Percentiles rank a stretch among this genome's conserved stretches.
phyloP scores from a whole-genome alignment of 192 early-diverging fungal genomes.

The Kappamyces sp. region DNA sequence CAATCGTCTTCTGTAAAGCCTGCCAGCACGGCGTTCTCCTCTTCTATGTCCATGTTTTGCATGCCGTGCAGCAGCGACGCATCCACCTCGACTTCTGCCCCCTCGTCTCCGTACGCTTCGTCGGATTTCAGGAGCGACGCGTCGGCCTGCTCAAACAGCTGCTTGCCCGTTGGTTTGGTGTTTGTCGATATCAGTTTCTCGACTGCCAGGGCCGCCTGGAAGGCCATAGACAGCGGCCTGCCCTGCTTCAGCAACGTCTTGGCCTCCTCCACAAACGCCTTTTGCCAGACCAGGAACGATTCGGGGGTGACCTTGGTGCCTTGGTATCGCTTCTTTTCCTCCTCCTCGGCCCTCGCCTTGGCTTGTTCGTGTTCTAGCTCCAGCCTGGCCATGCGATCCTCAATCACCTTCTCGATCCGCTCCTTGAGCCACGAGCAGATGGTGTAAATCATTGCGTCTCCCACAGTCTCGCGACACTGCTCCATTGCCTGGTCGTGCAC shows the following conservation, averaged over 20 bases:
- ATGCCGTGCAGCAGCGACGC: conserved; percentile 4
- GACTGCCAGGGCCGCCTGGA: conserved; percentile 7
- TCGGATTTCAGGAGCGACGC: conserved; percentile 16
- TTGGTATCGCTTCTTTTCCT: conserved; percentile 14
- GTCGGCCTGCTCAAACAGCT: conserved; percentile 20
- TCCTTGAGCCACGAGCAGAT: conserved; percentile 10
- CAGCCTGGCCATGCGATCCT: not conserved
- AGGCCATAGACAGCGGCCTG: not conserved
- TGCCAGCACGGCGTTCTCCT: not conserved
- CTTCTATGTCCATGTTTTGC: conserved; percentile 6
- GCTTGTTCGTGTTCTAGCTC: conserved; percentile 10
- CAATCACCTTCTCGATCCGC: conserved; percentile 6
- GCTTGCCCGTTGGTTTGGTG: conserved; percentile 15
- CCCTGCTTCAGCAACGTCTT: conserved; percentile 12
- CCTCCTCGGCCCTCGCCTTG: conserved; percentile 3
- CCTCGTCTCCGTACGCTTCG: conserved; percentile 18
- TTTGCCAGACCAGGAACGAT: conserved; percentile 19
- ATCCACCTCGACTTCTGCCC: conserved; percentile 19
- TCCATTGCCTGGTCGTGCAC: not conserved
- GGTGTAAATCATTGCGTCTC: not conserved
- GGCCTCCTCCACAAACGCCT: conserved; percentile 15
- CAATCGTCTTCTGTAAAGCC: conserved; percentile 1
- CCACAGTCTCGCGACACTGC: not conserved
- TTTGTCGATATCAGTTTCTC: conserved; percentile 1
- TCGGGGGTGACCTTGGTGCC: conserved; percentile 21